Evolutionary conservation across 768 basidiomycete species (phyloP), one percentile per base, ranked within the genome.

Genomic region (Chalciporus piperatus): DNA sequence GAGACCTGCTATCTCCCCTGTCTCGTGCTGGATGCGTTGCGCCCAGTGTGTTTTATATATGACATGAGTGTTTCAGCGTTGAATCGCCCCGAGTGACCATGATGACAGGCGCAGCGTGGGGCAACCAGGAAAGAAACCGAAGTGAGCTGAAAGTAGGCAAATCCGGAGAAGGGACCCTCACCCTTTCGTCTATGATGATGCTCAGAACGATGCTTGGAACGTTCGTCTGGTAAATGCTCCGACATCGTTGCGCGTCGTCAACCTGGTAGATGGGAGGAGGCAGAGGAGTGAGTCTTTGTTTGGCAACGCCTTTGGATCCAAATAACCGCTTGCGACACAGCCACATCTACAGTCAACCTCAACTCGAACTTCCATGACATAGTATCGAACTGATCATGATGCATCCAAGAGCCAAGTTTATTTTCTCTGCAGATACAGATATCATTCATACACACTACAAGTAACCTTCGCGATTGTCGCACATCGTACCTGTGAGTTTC

Each of bases 81-180:
- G 22, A 48, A 58, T 30, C 57, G 56, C 62, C 66, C 66, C 48
- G 27, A 44, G 43, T 52, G 43, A 54, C 53, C 60, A 39, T 4
- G 30, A 38, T 41, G 30, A 38, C 42, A 58, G 37, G n/a, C 30
- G 41, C 30, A 19, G 37, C 20, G 52, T 54, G 56, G 59, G 57
- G 59, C 63, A 57, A 58, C 59, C 66, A 67, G 51, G 60, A 69
- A 52, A 46, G 43, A 41, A 38, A 50, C 32, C 46, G 47, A 56
- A 42, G 50, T 67, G 60, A 67, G 66, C 54, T 55, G 55, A 47
- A 47, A 25, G 54, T 51, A 54, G 25, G 13, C 4, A n/a, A 16
- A 20, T 2, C 30, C 1, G 16, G 8, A 47, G 1, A 54, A 32
- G 55, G 9, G 8, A 6, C 58, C 52, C 67, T 64, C 58, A 67